Base-by-base conservation (phyloP, 2,329 filamentous ascomycete genomes). In the Aspergillus carbonarius region DNA sequence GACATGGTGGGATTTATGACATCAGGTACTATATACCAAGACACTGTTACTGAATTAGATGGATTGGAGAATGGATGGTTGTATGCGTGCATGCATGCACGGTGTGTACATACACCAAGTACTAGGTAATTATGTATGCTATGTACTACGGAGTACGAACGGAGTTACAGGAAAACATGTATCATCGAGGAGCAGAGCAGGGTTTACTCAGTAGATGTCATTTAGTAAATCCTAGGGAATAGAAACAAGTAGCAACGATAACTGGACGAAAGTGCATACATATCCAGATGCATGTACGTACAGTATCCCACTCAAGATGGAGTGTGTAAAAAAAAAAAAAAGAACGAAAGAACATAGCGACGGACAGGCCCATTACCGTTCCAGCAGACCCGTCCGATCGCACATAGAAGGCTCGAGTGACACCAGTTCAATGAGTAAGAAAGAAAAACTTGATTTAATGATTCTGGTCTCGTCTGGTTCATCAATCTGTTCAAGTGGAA, bases 401-500 rank as follows among this genome's bases (percentile, higher is more conserved):
- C 37, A n/a, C 37, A 8, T 42, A 13, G 39, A 20, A 40, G 5
- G 18, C 18, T 42, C 39, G 12, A 23, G 20, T 13, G 39, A 42
- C 39, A 42, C 39, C 39, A 23, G 39, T 7, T 42, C 25, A 48
- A 51, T 12, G 20, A 6, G 34, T 7, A 39, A n/a, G 34, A 51
- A 32, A 23, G 23, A 15, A 53, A 53, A 40, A 32, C 25, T 39
- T 54, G 12, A n/a, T 46, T 54, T 54, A 34, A 37, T 42, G 50
- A 53, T 53, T 54, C 50, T 48, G 52, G 44, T 37, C 46, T 51
- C 27, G 35, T 23, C 37, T 23, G 47, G 48, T 59, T 59, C 52
- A 52, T 48, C 57, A 59, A 50, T 59, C 48, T 59, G 57, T 52
- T 47, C 48, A 55, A 46, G 42, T 49, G 35, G 37, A 35, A 32